Conservation (phyloP, 257 asterid genomes). For the Solanum medicagineum region DNA sequence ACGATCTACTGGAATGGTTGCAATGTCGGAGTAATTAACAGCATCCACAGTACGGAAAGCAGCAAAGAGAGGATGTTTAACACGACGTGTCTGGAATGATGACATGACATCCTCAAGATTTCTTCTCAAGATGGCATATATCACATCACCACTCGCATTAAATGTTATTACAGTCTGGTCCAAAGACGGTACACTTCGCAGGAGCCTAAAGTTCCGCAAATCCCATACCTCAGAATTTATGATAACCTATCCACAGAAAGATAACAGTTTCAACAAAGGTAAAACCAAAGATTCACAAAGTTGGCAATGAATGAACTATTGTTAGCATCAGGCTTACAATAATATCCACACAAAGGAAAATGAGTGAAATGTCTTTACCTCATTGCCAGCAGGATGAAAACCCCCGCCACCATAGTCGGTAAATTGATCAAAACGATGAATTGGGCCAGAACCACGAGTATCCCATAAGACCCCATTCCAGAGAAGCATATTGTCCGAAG, state of each 20-base stretch:
- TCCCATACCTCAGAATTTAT: conserved; percentile 98
- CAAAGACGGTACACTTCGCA: conserved; percentile 79
- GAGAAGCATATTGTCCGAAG: conserved; percentile 68
- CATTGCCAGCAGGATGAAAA: conserved; percentile 97
- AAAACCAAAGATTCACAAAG: background rate
- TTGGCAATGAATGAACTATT: background rate
- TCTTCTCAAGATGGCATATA: conserved; percentile 82
- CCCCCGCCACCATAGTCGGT: conserved; percentile 97
- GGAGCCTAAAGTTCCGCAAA: conserved; percentile 76
- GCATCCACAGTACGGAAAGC: conserved; percentile 98
- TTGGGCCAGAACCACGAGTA: conserved; percentile 53
- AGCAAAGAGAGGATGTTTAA: conserved; percentile 84
- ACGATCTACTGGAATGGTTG: conserved; percentile 84
- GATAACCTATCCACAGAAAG: conserved; percentile 49
- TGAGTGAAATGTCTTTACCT: conserved; percentile 33
- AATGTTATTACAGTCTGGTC: conserved; percentile 80
- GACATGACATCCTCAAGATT: conserved; percentile 87
- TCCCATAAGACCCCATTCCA: conserved; percentile 99
- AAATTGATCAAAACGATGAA: conserved; percentile 82
- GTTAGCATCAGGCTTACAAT: background rate
- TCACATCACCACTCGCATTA: conserved; percentile 84
- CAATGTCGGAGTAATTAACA: conserved; percentile 83
- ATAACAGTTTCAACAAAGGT: background rate
- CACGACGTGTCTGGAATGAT: conserved; percentile 68
- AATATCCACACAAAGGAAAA: background rate